Percentiles rank a stretch among this genome's conserved stretches.
Conservation (phyloP, 2,329 filamentous ascomycete species). For the Hypoxylon sp. region DNA sequence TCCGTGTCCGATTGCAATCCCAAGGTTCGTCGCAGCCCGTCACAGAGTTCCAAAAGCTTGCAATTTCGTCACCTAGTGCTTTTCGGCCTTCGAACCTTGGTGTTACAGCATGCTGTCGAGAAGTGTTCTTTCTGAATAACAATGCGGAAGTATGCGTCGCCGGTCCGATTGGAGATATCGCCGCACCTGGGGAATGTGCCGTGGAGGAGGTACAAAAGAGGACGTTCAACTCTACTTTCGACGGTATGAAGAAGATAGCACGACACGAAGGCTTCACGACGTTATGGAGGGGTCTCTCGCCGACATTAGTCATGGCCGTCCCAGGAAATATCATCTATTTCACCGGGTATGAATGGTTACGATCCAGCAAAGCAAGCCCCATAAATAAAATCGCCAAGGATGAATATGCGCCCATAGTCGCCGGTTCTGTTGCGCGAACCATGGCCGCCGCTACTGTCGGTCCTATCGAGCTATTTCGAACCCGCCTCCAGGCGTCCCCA, state of each 20-base stretch:
- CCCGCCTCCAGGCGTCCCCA: conserved; percentile 86
- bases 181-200: conserved; percentile 77
- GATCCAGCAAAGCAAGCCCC: conserved; percentile 80
- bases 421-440: conserved; percentile 83
- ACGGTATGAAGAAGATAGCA: conserved; percentile 94
- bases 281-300: conserved; percentile 93
- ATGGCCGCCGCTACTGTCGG: conserved; percentile 87
- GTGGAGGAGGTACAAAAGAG: conserved; percentile 88
- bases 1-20: conserved; percentile 93
- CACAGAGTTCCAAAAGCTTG: conserved; percentile 69
- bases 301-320: conserved; percentile 92
- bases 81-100: conserved; percentile 86
- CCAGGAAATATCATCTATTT: conserved; percentile 99
- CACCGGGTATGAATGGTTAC: conserved; percentile 95
- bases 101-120: conserved; percentile 93
- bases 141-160: conserved; percentile 85
- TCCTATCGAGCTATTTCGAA: conserved; percentile 94
- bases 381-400: conserved; percentile 76
- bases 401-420: conserved; percentile 82
- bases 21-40: conserved; percentile 70
- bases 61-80: conserved; percentile 72
- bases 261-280: conserved; percentile 90
- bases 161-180: conserved; percentile 66
- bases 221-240: conserved; percentile 90
- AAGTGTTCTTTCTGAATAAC: conserved; percentile 96